Base-by-base conservation (phyloP, 2,329 filamentous ascomycete genomes). In the Fusarium avenaceum region DNA sequence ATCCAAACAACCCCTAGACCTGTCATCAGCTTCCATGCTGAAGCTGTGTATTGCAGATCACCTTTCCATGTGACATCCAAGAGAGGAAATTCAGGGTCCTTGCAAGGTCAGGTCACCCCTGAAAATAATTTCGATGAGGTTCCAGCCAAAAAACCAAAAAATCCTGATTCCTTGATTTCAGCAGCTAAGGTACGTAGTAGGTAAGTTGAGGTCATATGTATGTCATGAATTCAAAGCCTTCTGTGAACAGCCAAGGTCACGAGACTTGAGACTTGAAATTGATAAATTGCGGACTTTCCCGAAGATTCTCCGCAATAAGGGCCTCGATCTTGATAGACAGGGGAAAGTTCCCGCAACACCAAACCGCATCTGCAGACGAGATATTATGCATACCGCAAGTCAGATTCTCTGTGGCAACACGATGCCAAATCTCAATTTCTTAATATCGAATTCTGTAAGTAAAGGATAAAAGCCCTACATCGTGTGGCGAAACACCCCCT, bases 31-130 rank as follows among this genome's bases (percentile, higher is more conserved):
- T 45, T 48, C 38, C 46, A 24, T 35, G 58, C 50, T 65, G 59
- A 72, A 56, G 63, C 50, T 66, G 66, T 63, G 39, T 43, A 38
- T 58, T 50, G 71, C 51, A 62, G 69, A 73, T 73, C 69, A 42
- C 52, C 55, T 46, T 46, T 54, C 58, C 45, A 33, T 58, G 45
- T 72, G 69, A 73, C 71, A 32, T 45, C 48, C 38, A 13, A 49
- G 42, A 49, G 46, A 53, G 35, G 57, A 57, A 57, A 59, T 65
- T 60, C 56, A 71, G 69, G 69, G 71, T 72, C 66, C 58, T 59
- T 30, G 28, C 54, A 46, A 45, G 48, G 28, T 26, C 26, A 39
- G 24, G 30, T 54, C 59, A n/a, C 33, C 45, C 39, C 33, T 49
- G 13, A 43, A n/a, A 35, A 48, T 19, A 33, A 26, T 33, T 73